Base-by-base conservation (phyloP, 1,139 yeast genomes). In the Yamadazyma membranifaciens region DNA sequence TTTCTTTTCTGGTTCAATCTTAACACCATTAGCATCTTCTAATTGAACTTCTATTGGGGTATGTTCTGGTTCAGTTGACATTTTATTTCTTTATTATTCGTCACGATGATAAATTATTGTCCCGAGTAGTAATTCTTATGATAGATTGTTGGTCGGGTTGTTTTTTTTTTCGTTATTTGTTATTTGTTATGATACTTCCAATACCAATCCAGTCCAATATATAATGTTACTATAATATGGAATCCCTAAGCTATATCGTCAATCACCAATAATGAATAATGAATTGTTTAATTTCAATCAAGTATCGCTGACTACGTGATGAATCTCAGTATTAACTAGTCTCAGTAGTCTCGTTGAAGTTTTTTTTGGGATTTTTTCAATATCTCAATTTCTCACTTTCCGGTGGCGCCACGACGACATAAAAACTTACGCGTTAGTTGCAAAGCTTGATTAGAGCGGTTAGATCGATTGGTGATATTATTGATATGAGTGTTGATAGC, bases 21-120 rank as follows among this genome's bases (percentile, higher is more conserved):
- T 49, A 14, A 47, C 42, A 9, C 47, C 51, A 35, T 42, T 43
- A 5, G n/a, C 33, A 33, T 41, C 41, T 44, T 49, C 42, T 20
- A 36, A 33, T 33, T 40, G 43, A 12, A 36, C 37, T 12, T 34
- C 38, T 11, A 37, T 22, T 9, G 56, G 55, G 24, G 7, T 20
- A 13, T 55, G 47, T 44, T 53, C 63, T 29, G 63, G 60, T 10
- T 45, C 50, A 6, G 43, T 39, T 10, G 50, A 45, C 48, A 37
- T 43, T 47, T 14, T n/a, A n/a, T 25, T 16, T 17, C 34, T 13
- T 15, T 15, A 9, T 20, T n/a, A n/a, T n/a, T n/a, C n/a, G n/a
- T n/a, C n/a, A n/a, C n/a, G n/a, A n/a, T n/a, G n/a, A n/a, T n/a
- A n/a, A 43, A 41, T 31, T 9, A n/a, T 32, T 15, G n/a, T n/a